phyloP scores from a whole-genome alignment of 306 rosid genomes.

The Canavalia gladiata region DNA sequence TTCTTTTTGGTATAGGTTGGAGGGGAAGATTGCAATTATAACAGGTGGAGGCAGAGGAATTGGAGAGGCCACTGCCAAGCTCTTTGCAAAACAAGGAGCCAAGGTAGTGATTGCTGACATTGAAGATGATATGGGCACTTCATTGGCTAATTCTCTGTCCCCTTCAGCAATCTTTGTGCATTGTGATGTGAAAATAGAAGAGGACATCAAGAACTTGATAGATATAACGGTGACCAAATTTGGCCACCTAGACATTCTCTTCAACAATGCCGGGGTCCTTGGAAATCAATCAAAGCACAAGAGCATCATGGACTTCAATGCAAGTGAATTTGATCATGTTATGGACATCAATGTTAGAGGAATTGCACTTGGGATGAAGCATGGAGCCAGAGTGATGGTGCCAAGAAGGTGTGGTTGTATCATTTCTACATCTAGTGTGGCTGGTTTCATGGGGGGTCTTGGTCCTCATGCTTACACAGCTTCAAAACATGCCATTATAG shows the following conservation, averaged over 20 bases:
- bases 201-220: conserved; percentile 17
- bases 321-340: conserved; percentile 27
- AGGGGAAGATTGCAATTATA: too few species aligned
- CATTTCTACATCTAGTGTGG: conserved; percentile 38
- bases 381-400: conserved; percentile 42
- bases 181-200: conserved; percentile 35
- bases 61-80: too few species aligned
- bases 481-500: conserved; percentile 45
- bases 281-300: conserved; percentile 34
- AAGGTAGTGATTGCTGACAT: too few species aligned
- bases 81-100: too few species aligned
- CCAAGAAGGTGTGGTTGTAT: conserved; percentile 38
- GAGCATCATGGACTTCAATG: conserved; percentile 32
- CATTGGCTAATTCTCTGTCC: conserved; percentile 20
- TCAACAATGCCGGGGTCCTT: conserved; percentile 46
- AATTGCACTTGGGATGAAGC: conserved; percentile 45
- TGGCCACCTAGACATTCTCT: conserved; percentile 31
- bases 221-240: conserved; percentile 21
- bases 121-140: not conserved
- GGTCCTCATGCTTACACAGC: conserved; percentile 45
- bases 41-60: too few species aligned
- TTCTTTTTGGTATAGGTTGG: too few species aligned
- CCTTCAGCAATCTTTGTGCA: conserved; percentile 34
- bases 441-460: conserved; percentile 36
- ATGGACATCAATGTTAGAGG: conserved; percentile 36